These are phyloP conservation scores for Coniferiporia weirii DNA, from an alignment of 1,284 basidiomycete genomes.

Conservation along the genomic window DNA sequence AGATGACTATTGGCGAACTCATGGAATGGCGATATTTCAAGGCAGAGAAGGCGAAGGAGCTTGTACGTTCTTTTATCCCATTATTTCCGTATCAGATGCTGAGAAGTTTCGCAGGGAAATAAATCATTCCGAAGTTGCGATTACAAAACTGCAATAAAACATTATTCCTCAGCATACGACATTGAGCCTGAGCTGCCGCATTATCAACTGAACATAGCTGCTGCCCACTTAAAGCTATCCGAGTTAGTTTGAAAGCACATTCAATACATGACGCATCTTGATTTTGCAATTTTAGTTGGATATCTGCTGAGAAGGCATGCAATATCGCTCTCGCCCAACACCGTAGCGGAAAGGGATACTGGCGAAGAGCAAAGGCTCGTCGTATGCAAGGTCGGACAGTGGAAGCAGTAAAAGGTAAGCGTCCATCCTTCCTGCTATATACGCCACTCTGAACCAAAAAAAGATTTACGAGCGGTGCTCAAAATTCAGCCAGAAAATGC, in stretches of 20 bases:
- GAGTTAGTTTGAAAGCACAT: conserved; percentile 40
- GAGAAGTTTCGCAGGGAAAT: conserved; percentile 46
- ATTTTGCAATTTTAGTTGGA: conserved; percentile 41
- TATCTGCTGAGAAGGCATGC: conserved; percentile 62
- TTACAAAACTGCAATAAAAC: conserved; percentile 46
- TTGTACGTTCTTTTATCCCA: conserved; percentile 32
- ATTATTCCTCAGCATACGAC: conserved; percentile 51
- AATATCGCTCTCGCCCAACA: conserved; percentile 57
- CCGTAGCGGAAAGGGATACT: conserved; percentile 59
- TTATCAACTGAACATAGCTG: conserved; percentile 67
- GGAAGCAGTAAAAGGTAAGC: conserved; percentile 58
- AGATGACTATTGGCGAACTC: conserved; percentile 62
- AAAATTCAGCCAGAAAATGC: conserved; percentile 53
- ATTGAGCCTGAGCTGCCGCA: conserved; percentile 66
- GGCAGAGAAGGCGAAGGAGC: conserved; percentile 64
- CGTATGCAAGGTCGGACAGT: conserved; percentile 49
- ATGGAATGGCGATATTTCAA: conserved; percentile 65
- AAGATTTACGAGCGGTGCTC: conserved; percentile 56
- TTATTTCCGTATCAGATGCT: conserved; percentile 4
- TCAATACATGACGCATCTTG: background rate
- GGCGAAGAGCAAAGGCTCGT: conserved; percentile 57
- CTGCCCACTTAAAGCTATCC: conserved; percentile 58
- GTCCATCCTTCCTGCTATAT: background rate
- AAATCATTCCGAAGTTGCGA: conserved; percentile 55
- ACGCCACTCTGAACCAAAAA: background rate